phyloP scores from a whole-genome alignment of 495 filamentous ascomycete genomes.

The Talaromyces liani region DNA sequence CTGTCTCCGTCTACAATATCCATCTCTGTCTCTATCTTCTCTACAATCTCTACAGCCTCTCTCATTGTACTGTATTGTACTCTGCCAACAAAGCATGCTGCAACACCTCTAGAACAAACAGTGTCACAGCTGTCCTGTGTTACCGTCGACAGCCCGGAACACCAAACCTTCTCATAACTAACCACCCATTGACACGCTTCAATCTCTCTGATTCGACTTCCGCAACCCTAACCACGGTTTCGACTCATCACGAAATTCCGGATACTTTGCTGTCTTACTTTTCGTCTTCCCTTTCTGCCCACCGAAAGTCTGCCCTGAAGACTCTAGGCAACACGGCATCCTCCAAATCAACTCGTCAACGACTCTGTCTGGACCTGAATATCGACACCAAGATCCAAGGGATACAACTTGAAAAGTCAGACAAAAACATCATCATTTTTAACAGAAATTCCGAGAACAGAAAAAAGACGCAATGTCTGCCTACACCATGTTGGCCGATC shows the following conservation, averaged over 20 bases:
- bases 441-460: slow-evolving; percentile 5
- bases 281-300: not conserved
- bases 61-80: not conserved
- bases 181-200: not conserved
- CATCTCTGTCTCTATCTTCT: no score
- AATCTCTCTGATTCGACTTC: not conserved
- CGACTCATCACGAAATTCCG: not conserved
- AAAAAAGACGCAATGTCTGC: slow-evolving; percentile 13
- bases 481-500: slow-evolving; percentile 14
- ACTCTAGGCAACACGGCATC: not conserved
- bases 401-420: not conserved
- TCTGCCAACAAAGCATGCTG: not conserved
- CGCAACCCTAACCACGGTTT: not conserved
- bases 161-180: not conserved
- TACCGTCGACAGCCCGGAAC: not conserved
- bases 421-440: not conserved
- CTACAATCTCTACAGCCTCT: no score
- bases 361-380: not conserved
- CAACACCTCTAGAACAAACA: not conserved
- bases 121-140: not conserved
- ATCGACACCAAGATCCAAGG: not conserved
- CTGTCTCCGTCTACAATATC: no score
- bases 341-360: slow-evolving; percentile 4
- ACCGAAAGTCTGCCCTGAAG: not conserved
- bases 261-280: not conserved